These are phyloP conservation scores for Ophiostoma novo-ulmi DNA, from an alignment of 2,329 filamentous ascomycete genomes.

Conservation along the genomic window DNA sequence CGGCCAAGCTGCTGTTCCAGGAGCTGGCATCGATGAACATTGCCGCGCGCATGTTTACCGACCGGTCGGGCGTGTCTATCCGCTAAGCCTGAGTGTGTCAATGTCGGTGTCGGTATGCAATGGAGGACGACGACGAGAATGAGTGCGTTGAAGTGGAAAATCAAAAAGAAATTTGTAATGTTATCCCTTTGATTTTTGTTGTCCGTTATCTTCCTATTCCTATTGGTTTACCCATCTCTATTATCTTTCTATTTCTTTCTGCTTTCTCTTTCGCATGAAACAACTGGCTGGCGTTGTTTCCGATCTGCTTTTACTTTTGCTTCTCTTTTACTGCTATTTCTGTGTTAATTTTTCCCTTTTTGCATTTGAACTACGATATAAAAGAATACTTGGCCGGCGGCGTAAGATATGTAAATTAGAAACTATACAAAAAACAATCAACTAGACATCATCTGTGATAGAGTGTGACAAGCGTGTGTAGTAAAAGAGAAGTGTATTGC, in stretches of 20 bases:
- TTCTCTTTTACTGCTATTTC: not conserved
- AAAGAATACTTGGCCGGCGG: conserved; percentile 11
- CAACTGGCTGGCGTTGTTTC: conserved; percentile 23
- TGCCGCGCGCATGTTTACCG: conserved; percentile 93
- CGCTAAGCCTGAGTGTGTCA: conserved; percentile 41
- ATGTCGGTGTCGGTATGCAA: not conserved
- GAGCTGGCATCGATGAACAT: conserved; percentile 98
- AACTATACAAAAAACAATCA: not conserved
- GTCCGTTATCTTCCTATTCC: not conserved
- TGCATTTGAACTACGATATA: conserved; percentile 11
- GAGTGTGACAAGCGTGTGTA: not conserved
- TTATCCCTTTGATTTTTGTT: not conserved
- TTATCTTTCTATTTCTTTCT: not conserved
- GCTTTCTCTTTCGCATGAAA: conserved; percentile 14
- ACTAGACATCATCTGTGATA: not conserved
- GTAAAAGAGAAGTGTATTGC: not conserved
- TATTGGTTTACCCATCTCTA: not conserved
- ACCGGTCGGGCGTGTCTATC: conserved; percentile 68
- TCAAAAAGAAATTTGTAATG: not conserved
- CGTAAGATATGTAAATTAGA: not conserved
- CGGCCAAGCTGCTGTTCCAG: conserved; percentile 96
- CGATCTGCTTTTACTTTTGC: not conserved
- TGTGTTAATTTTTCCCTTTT: not conserved
- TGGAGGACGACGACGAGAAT: not conserved
- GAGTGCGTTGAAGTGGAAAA: not conserved